Evolutionary conservation across 176 grass and related monocot species (phyloP).

Genomic region (Panicum miliaceum): DNA sequence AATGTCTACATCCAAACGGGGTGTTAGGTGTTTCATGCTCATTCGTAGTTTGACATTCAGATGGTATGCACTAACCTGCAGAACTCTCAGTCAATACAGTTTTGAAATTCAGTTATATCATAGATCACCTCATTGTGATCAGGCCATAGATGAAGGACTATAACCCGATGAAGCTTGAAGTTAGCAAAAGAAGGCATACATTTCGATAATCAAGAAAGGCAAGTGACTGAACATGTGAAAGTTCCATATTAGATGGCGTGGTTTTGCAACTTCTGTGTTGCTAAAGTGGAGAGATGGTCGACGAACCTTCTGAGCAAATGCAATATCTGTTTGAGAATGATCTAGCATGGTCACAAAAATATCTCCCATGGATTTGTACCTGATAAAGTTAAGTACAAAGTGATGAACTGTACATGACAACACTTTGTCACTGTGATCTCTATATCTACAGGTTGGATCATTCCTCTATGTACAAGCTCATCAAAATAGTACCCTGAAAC

Average conservation of each 20-base stretch:
- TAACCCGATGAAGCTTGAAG: background rate
- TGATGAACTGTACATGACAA: background rate
- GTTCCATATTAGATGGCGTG: background rate
- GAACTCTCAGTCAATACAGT: background rate
- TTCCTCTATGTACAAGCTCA: background rate
- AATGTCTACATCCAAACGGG: too few relatives aligned
- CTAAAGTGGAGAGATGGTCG: background rate
- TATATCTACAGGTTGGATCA: background rate
- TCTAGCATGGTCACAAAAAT: background rate
- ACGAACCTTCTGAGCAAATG: background rate
- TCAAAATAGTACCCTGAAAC: conserved; percentile 1
- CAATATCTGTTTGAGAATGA: background rate
- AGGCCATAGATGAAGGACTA: conserved; percentile 4
- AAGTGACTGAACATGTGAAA: background rate
- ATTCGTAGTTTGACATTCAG: background rate
- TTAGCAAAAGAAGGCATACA: background rate
- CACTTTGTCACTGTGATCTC: background rate
- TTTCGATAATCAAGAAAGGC: background rate
- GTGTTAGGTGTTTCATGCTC: background rate
- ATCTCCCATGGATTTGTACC: background rate
- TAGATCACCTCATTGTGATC: background rate
- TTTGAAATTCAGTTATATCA: background rate
- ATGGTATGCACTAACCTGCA: conserved; percentile 2
- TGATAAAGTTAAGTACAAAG: background rate
- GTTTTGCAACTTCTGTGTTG: background rate